These are phyloP conservation scores for Cladosporium sp. DNA, from an alignment of 2,329 filamentous ascomycete genomes.

Conservation along the genomic window DNA sequence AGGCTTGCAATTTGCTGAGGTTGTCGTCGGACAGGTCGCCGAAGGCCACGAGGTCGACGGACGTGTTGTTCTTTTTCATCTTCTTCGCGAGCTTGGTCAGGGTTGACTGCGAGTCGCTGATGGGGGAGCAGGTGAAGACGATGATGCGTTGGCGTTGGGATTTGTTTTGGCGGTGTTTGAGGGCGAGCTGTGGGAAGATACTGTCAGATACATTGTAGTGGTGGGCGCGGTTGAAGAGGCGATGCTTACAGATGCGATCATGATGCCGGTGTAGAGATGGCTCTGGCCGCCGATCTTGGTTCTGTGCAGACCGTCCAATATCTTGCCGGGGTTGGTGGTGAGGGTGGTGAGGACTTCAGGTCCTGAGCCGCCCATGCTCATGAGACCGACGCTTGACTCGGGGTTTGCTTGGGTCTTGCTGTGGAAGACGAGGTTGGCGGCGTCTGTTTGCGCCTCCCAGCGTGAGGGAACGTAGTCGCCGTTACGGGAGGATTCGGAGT, in stretches of 20 bases:
- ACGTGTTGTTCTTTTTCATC: slow-evolving; percentile 97
- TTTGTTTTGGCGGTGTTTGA: slow-evolving; percentile 98
- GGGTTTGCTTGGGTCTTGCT: slow-evolving; percentile 93
- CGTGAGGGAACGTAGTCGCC: slow-evolving; percentile 87
- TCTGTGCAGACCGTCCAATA: slow-evolving; percentile 84
- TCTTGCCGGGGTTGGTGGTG: slow-evolving; percentile 93
- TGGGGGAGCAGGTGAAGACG: slow-evolving; percentile 91
- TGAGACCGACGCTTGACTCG: slow-evolving; percentile 93
- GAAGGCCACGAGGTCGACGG: slow-evolving; percentile 91
- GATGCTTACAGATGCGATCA: slow-evolving; percentile 79
- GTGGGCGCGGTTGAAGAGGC: too few relatives aligned
- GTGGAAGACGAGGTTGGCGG: slow-evolving; percentile 91
- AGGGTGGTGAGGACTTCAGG: slow-evolving; percentile 95
- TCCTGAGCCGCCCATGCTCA: slow-evolving; percentile 98
- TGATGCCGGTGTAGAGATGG: slow-evolving; percentile 89
- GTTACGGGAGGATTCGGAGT: slow-evolving; percentile 97
- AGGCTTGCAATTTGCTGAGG: slow-evolving; percentile 83
- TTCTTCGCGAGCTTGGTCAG: slow-evolving; percentile 89
- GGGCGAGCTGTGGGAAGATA: slow-evolving; percentile 63
- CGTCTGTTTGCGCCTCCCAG: slow-evolving; percentile 94
- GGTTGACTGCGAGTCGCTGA: slow-evolving; percentile 83
- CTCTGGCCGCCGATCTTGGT: slow-evolving; percentile 90
- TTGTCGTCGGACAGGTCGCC: slow-evolving; percentile 89
- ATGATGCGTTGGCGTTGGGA: slow-evolving; percentile 95
- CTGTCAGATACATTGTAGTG: background rate